Evolutionary conservation across 805 yeast genomes (phyloP).

Genomic region (Wickerhamiella qilinensis): DNA sequence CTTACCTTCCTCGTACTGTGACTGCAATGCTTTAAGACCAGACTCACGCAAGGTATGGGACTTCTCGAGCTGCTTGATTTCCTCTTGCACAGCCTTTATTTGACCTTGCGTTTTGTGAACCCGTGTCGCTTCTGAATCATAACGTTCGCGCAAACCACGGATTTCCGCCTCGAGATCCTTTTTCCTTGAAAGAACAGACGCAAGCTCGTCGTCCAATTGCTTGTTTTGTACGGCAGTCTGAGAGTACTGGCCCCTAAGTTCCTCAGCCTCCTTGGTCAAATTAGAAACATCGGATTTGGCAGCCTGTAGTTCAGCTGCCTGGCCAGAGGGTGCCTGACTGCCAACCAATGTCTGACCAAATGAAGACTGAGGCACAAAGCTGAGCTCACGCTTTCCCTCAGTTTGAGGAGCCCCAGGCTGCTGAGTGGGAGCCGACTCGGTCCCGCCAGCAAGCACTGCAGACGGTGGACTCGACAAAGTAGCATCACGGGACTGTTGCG

Average conservation of each 20-base stretch:
- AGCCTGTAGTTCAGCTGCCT: constrained; percentile 56
- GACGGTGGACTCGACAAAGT: neutral
- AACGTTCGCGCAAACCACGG: constrained; percentile 44
- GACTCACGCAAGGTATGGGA: constrained; percentile 14
- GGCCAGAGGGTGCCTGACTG: constrained; percentile 9
- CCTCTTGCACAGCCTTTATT: constrained; percentile 40
- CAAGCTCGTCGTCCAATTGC: constrained; percentile 62
- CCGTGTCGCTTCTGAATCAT: constrained; percentile 64
- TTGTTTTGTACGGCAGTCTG: constrained; percentile 39
- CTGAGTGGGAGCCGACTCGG: neutral
- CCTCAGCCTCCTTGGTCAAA: constrained; percentile 56
- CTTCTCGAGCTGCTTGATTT: constrained; percentile 21
- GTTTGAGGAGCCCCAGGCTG: constrained; percentile 5
- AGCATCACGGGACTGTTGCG: neutral
- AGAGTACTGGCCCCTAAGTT: constrained; percentile 23
- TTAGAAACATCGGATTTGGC: constrained; percentile 73
- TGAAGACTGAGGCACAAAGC: constrained; percentile 65
- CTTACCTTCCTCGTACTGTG: constrained; percentile 11
- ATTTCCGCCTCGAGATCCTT: constrained; percentile 61
- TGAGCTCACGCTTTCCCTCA: constrained; percentile 9
- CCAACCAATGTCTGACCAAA: constrained; percentile 69
- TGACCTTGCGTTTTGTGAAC: constrained; percentile 55
- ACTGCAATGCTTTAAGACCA: constrained; percentile 13
- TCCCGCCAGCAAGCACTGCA: neutral
- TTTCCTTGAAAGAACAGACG: constrained; percentile 49